phyloP scores from a whole-genome alignment of 2,329 filamentous ascomycete species.

The Calonectria naviculata region DNA sequence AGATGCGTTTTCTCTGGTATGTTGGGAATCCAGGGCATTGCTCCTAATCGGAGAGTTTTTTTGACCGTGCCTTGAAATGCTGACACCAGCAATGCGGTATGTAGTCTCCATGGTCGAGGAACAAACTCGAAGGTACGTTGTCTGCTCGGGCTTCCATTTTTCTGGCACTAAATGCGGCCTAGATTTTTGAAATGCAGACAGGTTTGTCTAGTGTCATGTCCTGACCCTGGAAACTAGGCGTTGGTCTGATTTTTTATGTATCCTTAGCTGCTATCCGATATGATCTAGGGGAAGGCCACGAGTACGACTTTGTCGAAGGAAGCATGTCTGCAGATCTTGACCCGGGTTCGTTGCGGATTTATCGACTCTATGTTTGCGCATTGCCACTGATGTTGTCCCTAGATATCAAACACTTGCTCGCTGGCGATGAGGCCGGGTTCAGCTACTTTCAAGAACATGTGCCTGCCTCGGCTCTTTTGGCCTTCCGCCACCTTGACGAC shows the following conservation, averaged over 20 bases:
- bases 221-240: background rate
- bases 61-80: no score
- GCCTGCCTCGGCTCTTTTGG: background rate
- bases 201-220: background rate
- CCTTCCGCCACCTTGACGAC: background rate
- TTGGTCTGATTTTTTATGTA: background rate
- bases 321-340: background rate
- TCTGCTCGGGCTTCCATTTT: background rate
- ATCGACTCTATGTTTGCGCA: no score
- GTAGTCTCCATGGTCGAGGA: background rate
- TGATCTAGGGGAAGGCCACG: background rate
- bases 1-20: conserved; percentile 2
- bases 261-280: background rate
- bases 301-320: conserved; percentile 3
- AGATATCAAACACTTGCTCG: background rate
- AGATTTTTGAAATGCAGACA: conserved; percentile 8
- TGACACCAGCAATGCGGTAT: no score
- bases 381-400: background rate
- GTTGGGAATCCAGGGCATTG: background rate
- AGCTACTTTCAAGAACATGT: background rate
- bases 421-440: background rate
- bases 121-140: background rate
- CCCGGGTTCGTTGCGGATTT: background rate
- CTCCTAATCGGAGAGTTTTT: no score
- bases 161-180: background rate